These are phyloP conservation scores for Remersonia thermophila DNA, from an alignment of 2,329 filamentous ascomycete genomes.

Conservation along the genomic window DNA sequence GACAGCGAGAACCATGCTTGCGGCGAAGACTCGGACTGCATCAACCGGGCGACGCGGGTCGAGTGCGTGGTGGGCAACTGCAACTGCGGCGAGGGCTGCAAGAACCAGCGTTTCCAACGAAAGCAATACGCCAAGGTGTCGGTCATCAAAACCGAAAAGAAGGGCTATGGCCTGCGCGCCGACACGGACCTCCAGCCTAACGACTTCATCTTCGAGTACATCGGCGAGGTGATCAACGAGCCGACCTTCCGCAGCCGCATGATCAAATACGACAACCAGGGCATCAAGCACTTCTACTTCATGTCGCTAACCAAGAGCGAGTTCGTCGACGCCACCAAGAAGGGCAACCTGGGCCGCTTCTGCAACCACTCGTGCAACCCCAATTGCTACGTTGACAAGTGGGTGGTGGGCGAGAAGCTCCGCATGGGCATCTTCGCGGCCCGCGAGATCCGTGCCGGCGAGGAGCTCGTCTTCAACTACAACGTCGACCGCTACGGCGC, in stretches of 20 bases:
- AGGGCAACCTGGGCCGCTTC: conserved; percentile 88
- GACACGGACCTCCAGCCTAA: conserved; percentile 65
- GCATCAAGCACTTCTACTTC: conserved; percentile 99
- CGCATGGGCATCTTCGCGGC: conserved; percentile 98
- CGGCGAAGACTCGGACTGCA: conserved; percentile 93
- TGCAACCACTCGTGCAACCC: conserved; percentile 99
- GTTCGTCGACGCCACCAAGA: conserved; percentile 95
- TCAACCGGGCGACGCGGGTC: conserved; percentile 96
- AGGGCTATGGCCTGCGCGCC: conserved; percentile 83
- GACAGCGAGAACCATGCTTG: conserved; percentile 69
- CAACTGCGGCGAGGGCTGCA: conserved; percentile 75
- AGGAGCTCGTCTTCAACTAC: conserved; percentile 98
- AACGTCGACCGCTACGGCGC: conserved; percentile 97
- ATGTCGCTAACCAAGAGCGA: conserved; percentile 96
- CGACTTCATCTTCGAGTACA: conserved; percentile 96
- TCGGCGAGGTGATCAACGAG: conserved; percentile 96
- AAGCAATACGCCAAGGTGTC: conserved; percentile 83
- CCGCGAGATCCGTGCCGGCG: conserved; percentile 71
- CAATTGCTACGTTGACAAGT: conserved; percentile 98
- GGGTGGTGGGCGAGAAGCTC: conserved; percentile 93
- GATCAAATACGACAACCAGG: conserved; percentile 86
- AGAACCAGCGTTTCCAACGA: conserved; percentile 89
- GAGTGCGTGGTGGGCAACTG: conserved; percentile 77
- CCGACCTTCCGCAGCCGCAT: conserved; percentile 78
- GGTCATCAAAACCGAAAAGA: conserved; percentile 96